A percentile compares a stretch with the other conserved stretches of the same genome.
Conservation (phyloP, 306 rosid genomes). For the Boehmeria nivea region DNA sequence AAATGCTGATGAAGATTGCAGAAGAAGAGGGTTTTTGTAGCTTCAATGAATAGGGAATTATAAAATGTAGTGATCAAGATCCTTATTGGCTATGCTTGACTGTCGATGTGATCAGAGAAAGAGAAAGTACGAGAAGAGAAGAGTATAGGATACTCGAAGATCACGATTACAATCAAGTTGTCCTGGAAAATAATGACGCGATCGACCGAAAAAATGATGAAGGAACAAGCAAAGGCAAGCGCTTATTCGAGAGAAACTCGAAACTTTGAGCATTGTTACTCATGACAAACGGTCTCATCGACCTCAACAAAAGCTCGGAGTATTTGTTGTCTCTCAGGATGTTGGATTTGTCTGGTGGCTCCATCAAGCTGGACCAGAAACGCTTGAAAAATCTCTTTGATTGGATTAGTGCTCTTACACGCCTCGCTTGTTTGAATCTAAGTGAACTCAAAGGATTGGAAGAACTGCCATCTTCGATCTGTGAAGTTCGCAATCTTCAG, state of each 20-base stretch:
- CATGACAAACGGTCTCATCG: background rate
- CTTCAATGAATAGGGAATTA: background rate
- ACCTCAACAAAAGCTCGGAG: conserved; percentile 1
- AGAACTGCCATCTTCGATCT: conserved; percentile 7
- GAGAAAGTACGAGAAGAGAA: background rate
- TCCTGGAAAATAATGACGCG: too few species aligned
- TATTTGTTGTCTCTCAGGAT: conserved; percentile 1
- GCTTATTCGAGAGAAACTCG: background rate
- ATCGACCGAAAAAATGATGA: too few species aligned
- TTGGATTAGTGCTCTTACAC: conserved; percentile 10
- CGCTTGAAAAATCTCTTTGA: background rate
- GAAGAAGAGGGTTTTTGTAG: conserved; percentile 15
- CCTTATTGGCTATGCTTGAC: conserved; percentile 12
- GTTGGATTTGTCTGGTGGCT: conserved; percentile 14
- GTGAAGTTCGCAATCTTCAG: conserved; percentile 8
- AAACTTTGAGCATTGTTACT: conserved; percentile 8
- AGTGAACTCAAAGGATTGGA: background rate
- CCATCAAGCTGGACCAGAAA: background rate
- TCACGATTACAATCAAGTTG: too few species aligned
- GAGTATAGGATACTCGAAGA: background rate
- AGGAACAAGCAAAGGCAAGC: too few species aligned
- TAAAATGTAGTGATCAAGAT: background rate
- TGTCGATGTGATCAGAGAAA: conserved; percentile 1
- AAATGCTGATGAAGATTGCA: conserved; percentile 1
- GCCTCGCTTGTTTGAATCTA: conserved; percentile 8